Conservation (phyloP, 495 filamentous ascomycete genomes). For the Annulohypoxylon moriforme region DNA sequence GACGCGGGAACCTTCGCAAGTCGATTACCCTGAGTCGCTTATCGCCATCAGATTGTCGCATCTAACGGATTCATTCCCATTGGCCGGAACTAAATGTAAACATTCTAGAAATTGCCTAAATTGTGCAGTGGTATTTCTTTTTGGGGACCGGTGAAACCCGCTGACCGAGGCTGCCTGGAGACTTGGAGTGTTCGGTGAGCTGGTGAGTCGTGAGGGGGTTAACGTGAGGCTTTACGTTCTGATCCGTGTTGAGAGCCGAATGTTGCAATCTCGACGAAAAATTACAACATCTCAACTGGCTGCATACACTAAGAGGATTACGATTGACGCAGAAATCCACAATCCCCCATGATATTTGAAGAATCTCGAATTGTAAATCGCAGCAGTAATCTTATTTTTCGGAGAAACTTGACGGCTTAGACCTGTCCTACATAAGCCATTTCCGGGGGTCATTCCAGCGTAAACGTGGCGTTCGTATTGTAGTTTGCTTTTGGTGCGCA, state of each 20-base stretch:
- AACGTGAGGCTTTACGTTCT: background rate
- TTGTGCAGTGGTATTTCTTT: background rate
- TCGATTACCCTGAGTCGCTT: background rate
- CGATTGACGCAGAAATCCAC: background rate
- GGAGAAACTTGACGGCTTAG: conserved; percentile 19
- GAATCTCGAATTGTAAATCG: background rate
- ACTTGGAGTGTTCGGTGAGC: background rate
- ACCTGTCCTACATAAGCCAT: conserved; percentile 14
- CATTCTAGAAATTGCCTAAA: background rate
- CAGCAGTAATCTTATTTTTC: background rate
- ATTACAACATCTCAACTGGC: conserved; percentile 6
- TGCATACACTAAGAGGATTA: background rate
- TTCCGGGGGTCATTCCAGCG: background rate
- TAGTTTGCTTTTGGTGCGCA: conserved; percentile 21
- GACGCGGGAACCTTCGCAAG: background rate
- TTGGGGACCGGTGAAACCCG: background rate
- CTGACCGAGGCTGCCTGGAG: background rate
- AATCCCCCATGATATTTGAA: background rate
- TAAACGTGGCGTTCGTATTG: conserved; percentile 34
- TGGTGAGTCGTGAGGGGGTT: no score
- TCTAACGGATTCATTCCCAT: background rate
- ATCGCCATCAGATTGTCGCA: background rate
- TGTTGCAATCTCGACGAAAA: conserved; percentile 2
- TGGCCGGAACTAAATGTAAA: background rate
- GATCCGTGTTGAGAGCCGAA: background rate